Evolutionary conservation across 441 rosid species (phyloP), one percentile per base, ranked within the genome.

Genomic region (Omphalea diandra): DNA sequence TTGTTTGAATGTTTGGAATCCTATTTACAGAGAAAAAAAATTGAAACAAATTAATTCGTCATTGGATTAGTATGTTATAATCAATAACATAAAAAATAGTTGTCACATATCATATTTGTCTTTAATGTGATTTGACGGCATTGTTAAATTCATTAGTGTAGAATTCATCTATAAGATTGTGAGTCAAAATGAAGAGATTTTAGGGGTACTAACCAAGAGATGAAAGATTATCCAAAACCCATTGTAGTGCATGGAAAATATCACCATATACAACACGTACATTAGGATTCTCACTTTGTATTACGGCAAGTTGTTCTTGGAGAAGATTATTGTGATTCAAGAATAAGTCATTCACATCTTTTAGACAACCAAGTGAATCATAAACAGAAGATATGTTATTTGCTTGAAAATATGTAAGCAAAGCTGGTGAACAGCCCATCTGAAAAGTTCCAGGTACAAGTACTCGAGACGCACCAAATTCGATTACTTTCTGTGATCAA

Each of bases 201-300:
- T n/a, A n/a, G n/a, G n/a, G n/a, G n/a, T n/a, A n/a, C 63, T 61
- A 10, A 75, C 72, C 79, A 26, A 65, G 50, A 3, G 17, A 20
- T 24, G 55, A 0, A 1, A 24, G 46, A 44, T 75, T 41, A 1
- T 47, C 38, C 11, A 75, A n/a, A 33, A 76, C 8, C 10, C 26
- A 47, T 7, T 15, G 18, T 4, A 35, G 22, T 0, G 79, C 59
- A 6, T 14, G 43, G 27, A 65, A 70, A 2, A 33, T 0, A 43
- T 76, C 72, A 31, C 64, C 75, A 26, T 71, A 59, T 3, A 71
- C 5, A 3, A 76, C 43, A 3, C 3, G 27, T 0, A 32, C 72
- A 11, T 52, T 3, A 24, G 75, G 75, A 7, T 75, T 17, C 12
- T 18, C 2, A 10, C 31, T 31, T 14, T 24, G n/a, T 35, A 65